Percentiles rank a stretch among this genome's conserved stretches.
Evolutionary conservation across 495 filamentous ascomycete genomes (phyloP).

Genomic region (Neurospora tetrasperma): DNA sequence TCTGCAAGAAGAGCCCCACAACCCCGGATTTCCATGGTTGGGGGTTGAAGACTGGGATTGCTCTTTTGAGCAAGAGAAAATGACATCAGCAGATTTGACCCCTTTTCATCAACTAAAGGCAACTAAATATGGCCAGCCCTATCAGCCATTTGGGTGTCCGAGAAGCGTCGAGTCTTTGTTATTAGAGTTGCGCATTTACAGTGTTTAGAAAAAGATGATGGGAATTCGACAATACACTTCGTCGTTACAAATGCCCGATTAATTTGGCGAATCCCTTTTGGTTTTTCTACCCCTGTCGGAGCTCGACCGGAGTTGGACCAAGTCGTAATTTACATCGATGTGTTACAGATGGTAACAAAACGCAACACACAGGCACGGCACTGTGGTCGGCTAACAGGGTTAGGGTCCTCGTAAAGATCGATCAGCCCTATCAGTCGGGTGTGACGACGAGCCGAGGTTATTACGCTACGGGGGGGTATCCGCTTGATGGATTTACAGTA

Average conservation of each 20-base stretch:
- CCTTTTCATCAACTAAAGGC: background rate
- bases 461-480: background rate
- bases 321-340: background rate
- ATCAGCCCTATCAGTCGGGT: background rate
- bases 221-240: no score
- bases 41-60: background rate
- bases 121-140: no score
- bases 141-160: background rate
- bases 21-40: background rate
- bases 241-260: no score
- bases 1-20: background rate
- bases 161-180: background rate
- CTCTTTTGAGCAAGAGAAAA: background rate
- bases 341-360: background rate
- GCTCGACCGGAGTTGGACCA: background rate
- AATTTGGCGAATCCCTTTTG: no score
- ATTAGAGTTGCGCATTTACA: no score
- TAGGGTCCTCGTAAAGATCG: background rate
- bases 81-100: background rate
- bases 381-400: background rate
- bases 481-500: background rate
- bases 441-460: background rate
- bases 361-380: background rate
- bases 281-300: background rate
- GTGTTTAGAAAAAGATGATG: no score